These are phyloP conservation scores for Debaryomyces sp. DNA, from an alignment of 1,139 yeast species.

Conservation along the genomic window DNA sequence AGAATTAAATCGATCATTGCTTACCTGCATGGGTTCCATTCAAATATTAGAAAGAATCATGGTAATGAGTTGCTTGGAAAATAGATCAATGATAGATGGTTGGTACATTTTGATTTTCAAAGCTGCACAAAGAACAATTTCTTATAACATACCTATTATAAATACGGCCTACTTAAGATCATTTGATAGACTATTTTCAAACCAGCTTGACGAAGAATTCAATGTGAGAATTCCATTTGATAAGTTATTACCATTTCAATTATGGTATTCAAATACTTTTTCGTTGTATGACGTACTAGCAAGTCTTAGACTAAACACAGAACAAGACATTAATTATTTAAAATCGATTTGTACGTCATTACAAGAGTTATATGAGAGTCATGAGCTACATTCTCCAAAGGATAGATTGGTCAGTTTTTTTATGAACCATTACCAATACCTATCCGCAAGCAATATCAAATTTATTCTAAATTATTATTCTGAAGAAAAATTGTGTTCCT, in stretches of 20 bases:
- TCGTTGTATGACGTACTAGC: slow-evolving; percentile 45
- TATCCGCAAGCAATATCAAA: slow-evolving; percentile 39
- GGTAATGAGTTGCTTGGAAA: slow-evolving; percentile 18
- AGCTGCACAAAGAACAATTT: slow-evolving; percentile 24
- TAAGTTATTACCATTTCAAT: slow-evolving; percentile 41
- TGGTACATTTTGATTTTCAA: slow-evolving; percentile 26
- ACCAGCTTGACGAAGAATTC: slow-evolving; percentile 21
- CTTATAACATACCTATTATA: slow-evolving; percentile 32
- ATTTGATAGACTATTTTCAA: slow-evolving; percentile 37
- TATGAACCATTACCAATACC: slow-evolving; percentile 35
- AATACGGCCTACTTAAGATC: slow-evolving; percentile 36
- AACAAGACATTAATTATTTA: slow-evolving; percentile 37
- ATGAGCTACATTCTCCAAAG: slow-evolving; percentile 47
- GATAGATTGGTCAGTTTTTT: slow-evolving; percentile 49
- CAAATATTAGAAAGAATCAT: slow-evolving; percentile 27
- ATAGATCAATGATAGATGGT: slow-evolving; percentile 21
- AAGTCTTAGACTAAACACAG: slow-evolving; percentile 24
- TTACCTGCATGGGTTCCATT: slow-evolving; percentile 56
- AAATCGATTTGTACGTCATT: slow-evolving; percentile 41
- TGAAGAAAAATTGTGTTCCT: slow-evolving; percentile 55
- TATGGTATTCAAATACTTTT: slow-evolving; percentile 49
- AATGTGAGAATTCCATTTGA: slow-evolving; percentile 18
- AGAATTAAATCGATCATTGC: slow-evolving; percentile 17
- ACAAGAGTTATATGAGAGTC: slow-evolving; percentile 34
- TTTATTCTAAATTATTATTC: slow-evolving; percentile 51